These are phyloP conservation scores for Candida sakaeoensis DNA, from an alignment of 805 yeast species.

Conservation along the genomic window DNA sequence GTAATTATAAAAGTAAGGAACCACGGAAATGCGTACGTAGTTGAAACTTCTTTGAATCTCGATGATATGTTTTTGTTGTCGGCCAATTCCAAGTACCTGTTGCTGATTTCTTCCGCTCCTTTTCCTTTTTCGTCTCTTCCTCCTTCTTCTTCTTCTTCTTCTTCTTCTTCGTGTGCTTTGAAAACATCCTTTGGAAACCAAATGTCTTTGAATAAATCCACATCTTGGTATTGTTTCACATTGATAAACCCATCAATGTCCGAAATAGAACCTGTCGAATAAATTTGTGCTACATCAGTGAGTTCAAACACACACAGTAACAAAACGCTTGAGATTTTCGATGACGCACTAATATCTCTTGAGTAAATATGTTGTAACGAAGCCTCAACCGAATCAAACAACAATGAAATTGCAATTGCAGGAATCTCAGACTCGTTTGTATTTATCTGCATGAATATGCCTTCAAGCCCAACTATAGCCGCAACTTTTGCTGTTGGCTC, in stretches of 20 bases:
- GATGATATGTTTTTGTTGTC: conserved; percentile 38
- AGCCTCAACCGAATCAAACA: conserved; percentile 56
- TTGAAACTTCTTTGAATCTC: conserved; percentile 53
- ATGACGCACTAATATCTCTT: conserved; percentile 78
- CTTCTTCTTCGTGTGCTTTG: conserved; percentile 5
- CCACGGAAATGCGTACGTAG: conserved; percentile 73
- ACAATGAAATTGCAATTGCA: conserved; percentile 40
- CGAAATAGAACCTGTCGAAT: conserved; percentile 49
- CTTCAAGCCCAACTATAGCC: conserved; percentile 72
- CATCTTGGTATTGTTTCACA: conserved; percentile 81
- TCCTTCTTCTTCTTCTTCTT: not conserved
- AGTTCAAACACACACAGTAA: conserved; percentile 47
- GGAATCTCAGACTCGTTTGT: conserved; percentile 44
- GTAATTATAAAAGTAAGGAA: conserved; percentile 53
- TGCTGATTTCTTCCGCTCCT: not conserved
- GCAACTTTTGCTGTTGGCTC: conserved; percentile 93
- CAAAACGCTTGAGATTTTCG: conserved; percentile 44
- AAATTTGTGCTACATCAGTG: conserved; percentile 36
- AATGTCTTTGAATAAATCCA: conserved; percentile 75
- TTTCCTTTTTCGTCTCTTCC: conserved; percentile 1
- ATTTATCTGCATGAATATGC: conserved; percentile 56
- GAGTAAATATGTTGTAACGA: conserved; percentile 89
- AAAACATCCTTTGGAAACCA: conserved; percentile 55
- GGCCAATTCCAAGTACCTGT: conserved; percentile 15
- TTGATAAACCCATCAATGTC: conserved; percentile 63